phyloP scores from a whole-genome alignment of 176 grass and related monocot species.

The Saccharum spontaneum region DNA sequence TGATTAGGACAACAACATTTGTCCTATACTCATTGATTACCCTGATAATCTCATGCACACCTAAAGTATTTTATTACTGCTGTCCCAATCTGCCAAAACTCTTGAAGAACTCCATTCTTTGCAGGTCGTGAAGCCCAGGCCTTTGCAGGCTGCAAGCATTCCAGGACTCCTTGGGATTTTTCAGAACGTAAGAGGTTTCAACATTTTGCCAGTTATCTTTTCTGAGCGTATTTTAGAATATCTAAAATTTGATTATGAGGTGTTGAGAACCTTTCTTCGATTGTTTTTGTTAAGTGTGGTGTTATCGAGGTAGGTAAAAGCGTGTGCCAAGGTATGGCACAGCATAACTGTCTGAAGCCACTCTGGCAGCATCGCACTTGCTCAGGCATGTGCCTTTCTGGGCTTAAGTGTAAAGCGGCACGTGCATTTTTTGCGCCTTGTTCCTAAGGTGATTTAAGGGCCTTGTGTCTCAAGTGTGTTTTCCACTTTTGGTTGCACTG shows the following conservation, averaged over 20 bases:
- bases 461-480: not conserved
- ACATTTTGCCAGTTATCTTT: not conserved
- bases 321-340: not conserved
- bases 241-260: slow-evolving; percentile 4
- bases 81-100: not conserved
- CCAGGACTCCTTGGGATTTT: slow-evolving; percentile 95
- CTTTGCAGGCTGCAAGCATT: slow-evolving; percentile 94
- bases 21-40: not conserved
- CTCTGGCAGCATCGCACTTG: not conserved
- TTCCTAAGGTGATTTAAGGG: not conserved
- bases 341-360: not conserved
- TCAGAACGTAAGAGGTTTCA: slow-evolving; percentile 66
- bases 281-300: not conserved
- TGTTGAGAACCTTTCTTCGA: not conserved
- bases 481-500: not conserved
- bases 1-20: not conserved
- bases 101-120: slow-evolving; percentile 30
- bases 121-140: slow-evolving; percentile 87
- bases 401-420: not conserved
- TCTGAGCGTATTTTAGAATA: not conserved
- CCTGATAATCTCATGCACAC: not conserved
- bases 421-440: not conserved
- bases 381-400: not conserved
- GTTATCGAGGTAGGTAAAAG: not conserved
- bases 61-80: not conserved